Evolutionary conservation across 805 yeast species (phyloP), one percentile per base, ranked within the genome.

Genomic region (Clavispora asparagi): DNA sequence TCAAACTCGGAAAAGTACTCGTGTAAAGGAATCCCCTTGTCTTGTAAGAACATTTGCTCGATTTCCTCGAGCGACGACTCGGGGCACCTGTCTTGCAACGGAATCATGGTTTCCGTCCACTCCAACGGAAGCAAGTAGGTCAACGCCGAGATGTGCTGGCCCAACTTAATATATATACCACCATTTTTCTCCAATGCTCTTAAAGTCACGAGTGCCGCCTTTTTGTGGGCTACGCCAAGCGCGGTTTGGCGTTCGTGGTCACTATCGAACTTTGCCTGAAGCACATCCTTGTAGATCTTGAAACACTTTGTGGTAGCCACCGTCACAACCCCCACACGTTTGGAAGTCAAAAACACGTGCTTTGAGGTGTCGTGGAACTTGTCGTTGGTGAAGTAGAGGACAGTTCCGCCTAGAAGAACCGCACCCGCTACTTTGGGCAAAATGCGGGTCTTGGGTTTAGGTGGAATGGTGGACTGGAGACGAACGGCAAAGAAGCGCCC

Each of bases 41-140:
- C 99, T 2, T 63, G 59, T 40, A 61, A 56, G 56, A 94, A 82
- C 85, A 94, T 78, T 13, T 70, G 69, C 37, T 74, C 70, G 17
- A 94, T 81, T 36, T 86, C 89, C 40, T 79, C 87, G 28, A 81
- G 55, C 0, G 90, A 77, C 1, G 96, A 85, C 53, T 76, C 71
- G 0, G 99, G 98, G 62, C 98, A 92, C 59, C 79, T 78, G 57
- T 91, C 96, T 60, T 92, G 98, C 43, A 94, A 69, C 1, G 97
- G 96, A 30, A 84, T 74, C 96, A 94, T 94, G 0, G 98, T 83
- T 13, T 81, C 81, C 1, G 98, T 92, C 99, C 99, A 94, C 65
- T 94, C 97, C 5, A 70, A 71, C 0, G 99, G 99, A 42, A 94
- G 70, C 29, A 94, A 69, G 64, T 94, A 94, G 1, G 97, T 87